phyloP scores from a whole-genome alignment of 1,139 yeast species.

The Candida sojae region DNA sequence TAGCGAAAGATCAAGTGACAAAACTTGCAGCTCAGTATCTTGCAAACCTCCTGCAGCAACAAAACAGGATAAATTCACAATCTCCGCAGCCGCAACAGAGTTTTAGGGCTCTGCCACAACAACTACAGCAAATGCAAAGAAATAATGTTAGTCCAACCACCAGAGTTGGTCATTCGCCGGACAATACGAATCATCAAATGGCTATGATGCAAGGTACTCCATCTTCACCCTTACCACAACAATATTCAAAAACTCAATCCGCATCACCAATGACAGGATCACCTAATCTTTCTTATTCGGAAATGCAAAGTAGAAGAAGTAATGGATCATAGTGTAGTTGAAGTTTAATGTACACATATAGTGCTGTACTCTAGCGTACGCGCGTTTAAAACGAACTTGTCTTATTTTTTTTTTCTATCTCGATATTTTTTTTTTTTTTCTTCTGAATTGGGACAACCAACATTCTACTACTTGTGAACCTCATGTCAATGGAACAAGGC shows the following conservation, averaged over 20 bases:
- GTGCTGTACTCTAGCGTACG: background rate
- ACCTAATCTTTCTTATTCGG: slow-evolving; percentile 22
- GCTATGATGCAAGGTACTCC: slow-evolving; percentile 39
- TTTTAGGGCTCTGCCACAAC: slow-evolving; percentile 19
- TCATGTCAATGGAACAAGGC: slow-evolving; percentile 19
- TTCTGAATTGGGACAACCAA: slow-evolving; percentile 7
- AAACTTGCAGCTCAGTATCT: slow-evolving; percentile 71
- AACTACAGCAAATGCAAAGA: slow-evolving; percentile 17
- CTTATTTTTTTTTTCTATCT: background rate
- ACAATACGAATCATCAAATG: slow-evolving; percentile 23
- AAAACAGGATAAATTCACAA: slow-evolving; percentile 28
- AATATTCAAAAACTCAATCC: slow-evolving; percentile 23
- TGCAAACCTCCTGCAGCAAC: slow-evolving; percentile 58
- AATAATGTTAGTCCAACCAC: slow-evolving; percentile 2
- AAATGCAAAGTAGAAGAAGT: slow-evolving; percentile 17
- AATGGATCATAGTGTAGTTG: background rate
- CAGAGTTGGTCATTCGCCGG: slow-evolving; percentile 4
- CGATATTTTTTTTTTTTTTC: background rate
- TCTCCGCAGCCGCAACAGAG: slow-evolving; percentile 13
- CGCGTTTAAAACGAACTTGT: background rate
- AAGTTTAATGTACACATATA: background rate
- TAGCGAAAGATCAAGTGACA: slow-evolving; percentile 71
- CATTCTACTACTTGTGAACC: slow-evolving; percentile 28
- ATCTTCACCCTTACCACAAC: slow-evolving; percentile 28
- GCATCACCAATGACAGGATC: slow-evolving; percentile 20